Evolutionary conservation across 129 eudicot genomes (phyloP).

Genomic region (Tagetes patula): DNA sequence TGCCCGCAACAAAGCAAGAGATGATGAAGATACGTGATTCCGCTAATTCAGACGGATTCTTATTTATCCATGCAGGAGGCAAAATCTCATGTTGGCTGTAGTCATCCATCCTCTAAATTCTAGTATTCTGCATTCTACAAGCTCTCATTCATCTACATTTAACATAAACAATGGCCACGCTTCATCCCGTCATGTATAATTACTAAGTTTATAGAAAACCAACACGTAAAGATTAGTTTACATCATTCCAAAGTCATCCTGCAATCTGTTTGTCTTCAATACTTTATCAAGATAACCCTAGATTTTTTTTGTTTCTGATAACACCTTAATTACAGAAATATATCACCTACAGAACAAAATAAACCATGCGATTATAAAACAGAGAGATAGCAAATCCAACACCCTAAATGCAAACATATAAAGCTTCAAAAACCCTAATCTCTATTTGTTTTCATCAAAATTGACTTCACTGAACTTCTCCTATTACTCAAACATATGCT

Average conservation of each 20-base stretch:
- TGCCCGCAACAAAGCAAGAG: slow-evolving; percentile 86
- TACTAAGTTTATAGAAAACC: background rate
- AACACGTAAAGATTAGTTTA: slow-evolving; percentile 1
- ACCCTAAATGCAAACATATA: slow-evolving; percentile 1
- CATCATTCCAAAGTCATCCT: background rate
- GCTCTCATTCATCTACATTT: slow-evolving; percentile 15
- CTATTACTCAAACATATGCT: slow-evolving; percentile 20
- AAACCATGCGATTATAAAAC: slow-evolving; percentile 1
- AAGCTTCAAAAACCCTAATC: slow-evolving; percentile 7
- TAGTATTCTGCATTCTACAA: slow-evolving; percentile 30
- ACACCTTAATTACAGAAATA: slow-evolving; percentile 2
- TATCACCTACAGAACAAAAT: slow-evolving; percentile 28
- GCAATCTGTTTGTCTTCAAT: slow-evolving; percentile 17
- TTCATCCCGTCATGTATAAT: slow-evolving; percentile 1
- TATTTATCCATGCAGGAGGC: slow-evolving; percentile 61
- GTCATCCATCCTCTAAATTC: slow-evolving; percentile 71
- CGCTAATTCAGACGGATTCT: slow-evolving; percentile 57
- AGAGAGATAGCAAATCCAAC: slow-evolving; percentile 12
- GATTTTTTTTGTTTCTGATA: background rate
- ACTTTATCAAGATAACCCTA: slow-evolving; percentile 15
- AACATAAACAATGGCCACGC: background rate
- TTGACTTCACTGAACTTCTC: background rate
- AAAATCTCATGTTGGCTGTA: slow-evolving; percentile 52
- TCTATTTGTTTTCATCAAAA: slow-evolving; percentile 8
- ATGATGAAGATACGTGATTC: slow-evolving; percentile 71